Evolutionary conservation across 352 stramenopile genomes (phyloP), one percentile per base, ranked within the genome.

Genomic region (Globisporangium apiculatum): DNA sequence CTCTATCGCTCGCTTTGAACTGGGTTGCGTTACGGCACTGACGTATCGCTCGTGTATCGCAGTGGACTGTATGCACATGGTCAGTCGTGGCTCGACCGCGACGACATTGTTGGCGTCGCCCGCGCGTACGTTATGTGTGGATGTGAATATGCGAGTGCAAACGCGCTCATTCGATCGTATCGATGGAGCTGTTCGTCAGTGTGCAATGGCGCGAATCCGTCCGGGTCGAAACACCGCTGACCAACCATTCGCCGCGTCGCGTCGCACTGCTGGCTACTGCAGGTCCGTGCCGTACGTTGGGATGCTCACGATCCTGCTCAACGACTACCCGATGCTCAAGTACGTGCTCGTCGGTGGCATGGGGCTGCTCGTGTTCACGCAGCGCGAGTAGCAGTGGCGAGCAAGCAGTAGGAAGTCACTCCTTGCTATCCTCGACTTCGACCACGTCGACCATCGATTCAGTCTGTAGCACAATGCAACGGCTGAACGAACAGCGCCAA

Each of bases 221-320:
- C 24, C 24, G 24, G 3, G 24, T 31, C 24, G 24, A 31, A 31
- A 3, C 84, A 2, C 48, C 47, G 45, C 7, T 9, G 47, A 10
- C 12, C 70, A 3, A 53, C 36, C 12, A 40, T 18, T 5, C 36
- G 14, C 17, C 53, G 46, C 56, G 43, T 51, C 15, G 10, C 9
- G 7, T 35, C 40, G 40, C 0, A 40, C 18, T 49, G n/a, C 24
- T 61, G 17, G 38, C 24, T 55, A 35, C 40, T 47, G 40, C 53
- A 93, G 83, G 18, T 98, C 94, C 7, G 78, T 99, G 57, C 93
- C 96, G 51, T 99, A 99, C 83, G 91, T 98, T 1, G 96, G 97
- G 7, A 99, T 99, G 94, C 91, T 99, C 9, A 99, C 97, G 9
- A 99, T 99, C 71, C 83, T 99, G 40, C 75, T 99, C 53, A 99